Conservation (phyloP, 805 yeast genomes). For the Barnettozyma pratensis region DNA sequence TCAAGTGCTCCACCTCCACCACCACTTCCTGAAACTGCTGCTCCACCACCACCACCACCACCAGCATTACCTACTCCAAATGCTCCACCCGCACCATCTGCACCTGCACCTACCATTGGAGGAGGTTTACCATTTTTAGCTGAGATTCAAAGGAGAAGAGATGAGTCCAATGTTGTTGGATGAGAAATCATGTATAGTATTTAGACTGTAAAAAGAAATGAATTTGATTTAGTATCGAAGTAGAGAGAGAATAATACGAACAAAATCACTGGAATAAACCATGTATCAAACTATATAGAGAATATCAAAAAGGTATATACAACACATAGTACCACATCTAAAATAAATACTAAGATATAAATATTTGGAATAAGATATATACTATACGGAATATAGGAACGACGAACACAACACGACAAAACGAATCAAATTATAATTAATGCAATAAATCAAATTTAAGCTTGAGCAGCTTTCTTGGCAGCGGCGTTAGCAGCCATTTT, state of each 20-base stretch:
- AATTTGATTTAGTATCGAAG: background rate
- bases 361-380: background rate
- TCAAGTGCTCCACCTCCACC: slow-evolving; percentile 29
- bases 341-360: background rate
- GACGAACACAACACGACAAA: background rate
- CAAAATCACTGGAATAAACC: too few species aligned
- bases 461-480: slow-evolving; percentile 8
- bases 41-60: slow-evolving; percentile 28
- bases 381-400: background rate
- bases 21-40: slow-evolving; percentile 23
- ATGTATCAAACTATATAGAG: too few species aligned
- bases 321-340: background rate
- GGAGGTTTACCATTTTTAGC: slow-evolving; percentile 46
- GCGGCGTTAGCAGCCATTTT: slow-evolving; percentile 59
- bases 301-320: too few species aligned
- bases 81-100: slow-evolving; percentile 26
- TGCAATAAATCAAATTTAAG: background rate
- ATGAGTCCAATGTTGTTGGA: slow-evolving; percentile 41
- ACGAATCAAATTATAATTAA: background rate
- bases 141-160: slow-evolving; percentile 45
- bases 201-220: too few species aligned
- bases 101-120: slow-evolving; percentile 20
- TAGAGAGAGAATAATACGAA: background rate
- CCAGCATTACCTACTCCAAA: slow-evolving; percentile 27
- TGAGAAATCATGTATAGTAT: slow-evolving; percentile 13